Base-by-base conservation (phyloP, 108 stramenopile genomes). In the Nannochloropsis salina region DNA sequence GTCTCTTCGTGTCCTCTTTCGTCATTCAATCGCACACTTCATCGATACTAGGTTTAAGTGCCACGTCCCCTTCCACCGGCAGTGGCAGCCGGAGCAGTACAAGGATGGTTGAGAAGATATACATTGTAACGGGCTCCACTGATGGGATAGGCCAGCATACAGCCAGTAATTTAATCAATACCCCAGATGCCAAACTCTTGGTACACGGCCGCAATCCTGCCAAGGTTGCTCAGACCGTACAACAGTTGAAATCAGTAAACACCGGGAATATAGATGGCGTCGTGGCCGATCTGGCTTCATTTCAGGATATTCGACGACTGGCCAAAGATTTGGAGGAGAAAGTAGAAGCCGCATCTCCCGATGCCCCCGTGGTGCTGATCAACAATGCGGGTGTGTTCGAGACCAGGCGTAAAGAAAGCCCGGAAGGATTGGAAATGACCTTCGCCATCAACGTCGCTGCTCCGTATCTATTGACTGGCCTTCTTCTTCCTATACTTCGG, bases 311-410 rank as follows among this genome's bases (percentile, higher is more conserved):
- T 83, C 83, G 91, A 80, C 44, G 85, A 9, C 87, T 95, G 44
- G 93, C 86, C 21, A 44, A 80, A 10, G 87, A 88, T 18, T 88
- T 93, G 20, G 43, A 84, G 31, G 43, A 86, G 12, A n/a, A 83
- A 10, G 88, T 74, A 15, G 8, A 74, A n/a, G 61, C 61, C 2
- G 15, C n/a, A n/a, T 6, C 61, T 4, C 20, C 85, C 18, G 80
- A 42, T 42, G 20, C 40, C n/a, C 90, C 95, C 31, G 92, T 93
- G 83, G 89, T 94, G 40, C 89, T 97, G 22, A 91, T 97, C 43
- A 96, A 96, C 87, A 95, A 96, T 86, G 96, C 96, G 3, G 95
- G 96, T 11, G 92, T 93, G 12, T 96, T 93, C 85, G 88, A 92
- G 74, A 84, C 91, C 10, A 85, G 85, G 44, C 80, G 83, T 82